Base-by-base conservation (phyloP, 345 rosid species). In the Aurinia saxatilis region DNA sequence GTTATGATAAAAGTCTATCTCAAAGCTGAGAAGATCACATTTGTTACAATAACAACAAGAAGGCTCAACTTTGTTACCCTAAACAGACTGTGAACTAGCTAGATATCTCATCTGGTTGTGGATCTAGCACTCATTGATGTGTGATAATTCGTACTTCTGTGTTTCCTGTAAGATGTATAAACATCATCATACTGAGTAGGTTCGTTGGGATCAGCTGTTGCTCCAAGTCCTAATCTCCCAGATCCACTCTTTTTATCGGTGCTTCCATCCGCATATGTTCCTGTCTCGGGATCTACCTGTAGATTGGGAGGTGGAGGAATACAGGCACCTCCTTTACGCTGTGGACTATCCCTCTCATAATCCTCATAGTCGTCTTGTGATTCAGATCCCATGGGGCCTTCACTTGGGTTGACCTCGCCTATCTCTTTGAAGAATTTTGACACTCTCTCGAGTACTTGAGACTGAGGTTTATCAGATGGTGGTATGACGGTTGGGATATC, bases 401-500 rank as follows among this genome's bases (percentile, higher is more conserved):
- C 97, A 30, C 83, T 82, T 42, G 97, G 97, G 72, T 86, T 87
- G 5, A 78, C 78, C 81, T 95, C 99, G 57, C 97, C 95, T 57
- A 95, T 88, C 74, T 88, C 97, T 47, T 83, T 88, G 68, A 87
- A 90, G 75, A 81, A 95, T 66, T 90, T 90, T 3, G 99, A 85
- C 16, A 93, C 99, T 55, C 92, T 82, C 60, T 90, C 91, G 10
- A 83, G 85, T 74, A 84, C 63, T 68, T 84, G 86, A 8, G 96
- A 74, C 31, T 86, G 92, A n/a, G 95, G 78, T 66, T 78, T 75
- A 35, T 60, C 75, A 14, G 99, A 88, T 55, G 99, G 91, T 50
- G 97, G 96, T 53, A 95, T 88, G 25, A 81, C 58, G 2, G 91
- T 90, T 30, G 99, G 99, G 73, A 90, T 95, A 74, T 95, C 99